Evolutionary conservation across 2,329 filamentous ascomycete genomes (phyloP).

Genomic region (Penicillium verrucosum): DNA sequence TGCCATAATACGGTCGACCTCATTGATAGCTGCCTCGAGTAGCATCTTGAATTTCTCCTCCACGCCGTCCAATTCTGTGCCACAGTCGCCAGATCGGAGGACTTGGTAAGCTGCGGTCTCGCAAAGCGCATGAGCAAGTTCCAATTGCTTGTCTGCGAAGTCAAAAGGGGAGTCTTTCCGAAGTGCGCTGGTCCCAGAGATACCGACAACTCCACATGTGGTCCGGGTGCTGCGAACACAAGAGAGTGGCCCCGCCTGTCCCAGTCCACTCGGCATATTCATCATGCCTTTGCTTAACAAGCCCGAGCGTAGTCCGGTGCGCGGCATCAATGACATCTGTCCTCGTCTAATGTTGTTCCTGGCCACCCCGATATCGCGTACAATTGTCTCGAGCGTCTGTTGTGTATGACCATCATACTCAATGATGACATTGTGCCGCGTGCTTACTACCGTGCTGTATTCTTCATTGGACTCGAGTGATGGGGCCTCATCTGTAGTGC

Average conservation of each 20-base stretch:
- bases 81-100: slow-evolving; percentile 80
- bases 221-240: slow-evolving; percentile 30
- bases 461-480: slow-evolving; percentile 34
- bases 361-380: slow-evolving; percentile 74
- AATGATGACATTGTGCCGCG: slow-evolving; percentile 76
- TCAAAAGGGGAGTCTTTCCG: slow-evolving; percentile 63
- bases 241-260: slow-evolving; percentile 6
- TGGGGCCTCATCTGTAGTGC: slow-evolving; percentile 31
- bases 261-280: not conserved
- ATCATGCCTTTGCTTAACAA: slow-evolving; percentile 13
- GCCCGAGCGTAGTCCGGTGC: slow-evolving; percentile 22
- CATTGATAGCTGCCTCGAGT: slow-evolving; percentile 57
- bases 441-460: slow-evolving; percentile 57
- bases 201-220: slow-evolving; percentile 15
- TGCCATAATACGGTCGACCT: slow-evolving; percentile 55
- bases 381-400: slow-evolving; percentile 74
- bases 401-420: slow-evolving; percentile 90
- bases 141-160: slow-evolving; percentile 71
- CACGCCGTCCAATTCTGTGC: slow-evolving; percentile 69
- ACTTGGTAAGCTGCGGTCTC: slow-evolving; percentile 87
- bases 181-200: slow-evolving; percentile 13
- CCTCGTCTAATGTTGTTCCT: slow-evolving; percentile 83
- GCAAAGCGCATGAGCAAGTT: slow-evolving; percentile 75
- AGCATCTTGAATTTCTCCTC: slow-evolving; percentile 63
- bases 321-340: slow-evolving; percentile 55